phyloP scores from a whole-genome alignment of 257 asterid species.

The Solanum chmielewskii region DNA sequence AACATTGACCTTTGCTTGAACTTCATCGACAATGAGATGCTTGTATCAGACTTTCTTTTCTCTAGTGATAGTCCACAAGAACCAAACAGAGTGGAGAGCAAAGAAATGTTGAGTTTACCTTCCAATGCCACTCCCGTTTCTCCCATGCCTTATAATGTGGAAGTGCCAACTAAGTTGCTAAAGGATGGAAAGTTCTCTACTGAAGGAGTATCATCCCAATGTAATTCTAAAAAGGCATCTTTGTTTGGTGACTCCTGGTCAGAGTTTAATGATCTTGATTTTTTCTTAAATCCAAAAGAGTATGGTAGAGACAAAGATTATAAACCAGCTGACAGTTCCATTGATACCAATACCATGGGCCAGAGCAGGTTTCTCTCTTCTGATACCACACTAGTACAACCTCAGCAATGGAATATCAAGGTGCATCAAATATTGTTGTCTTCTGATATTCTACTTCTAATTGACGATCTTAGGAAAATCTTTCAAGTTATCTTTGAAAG shows the following conservation, averaged over 20 bases:
- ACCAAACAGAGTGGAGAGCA: constrained; percentile 23
- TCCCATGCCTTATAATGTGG: constrained; percentile 20
- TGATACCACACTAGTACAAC: constrained; percentile 23
- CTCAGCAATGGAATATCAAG: constrained; percentile 34
- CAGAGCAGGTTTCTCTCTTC: constrained; percentile 8
- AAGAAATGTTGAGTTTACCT: constrained; percentile 30
- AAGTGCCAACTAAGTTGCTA: constrained; percentile 20
- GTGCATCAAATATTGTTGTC: constrained; percentile 38
- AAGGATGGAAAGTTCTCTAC: constrained; percentile 18
- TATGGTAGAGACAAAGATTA: constrained; percentile 20
- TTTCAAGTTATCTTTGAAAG: constrained; percentile 30
- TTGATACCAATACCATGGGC: constrained; percentile 13
- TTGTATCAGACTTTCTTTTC: constrained; percentile 44
- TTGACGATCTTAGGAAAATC: constrained; percentile 25
- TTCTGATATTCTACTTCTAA: constrained; percentile 20
- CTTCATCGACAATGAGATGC: constrained; percentile 25
- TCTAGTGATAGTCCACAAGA: constrained; percentile 34
- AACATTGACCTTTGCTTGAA: constrained; percentile 22
- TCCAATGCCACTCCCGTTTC: constrained; percentile 11
- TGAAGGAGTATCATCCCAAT: constrained; percentile 20
- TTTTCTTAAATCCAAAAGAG: constrained; percentile 45
- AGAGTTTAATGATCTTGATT: constrained; percentile 39
- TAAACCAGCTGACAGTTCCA: constrained; percentile 22
- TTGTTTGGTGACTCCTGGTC: constrained; percentile 45
- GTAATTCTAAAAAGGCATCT: constrained; percentile 26